Base-by-base conservation (phyloP, 2,329 filamentous ascomycete species). In the Pseudogymnoascus sp. region DNA sequence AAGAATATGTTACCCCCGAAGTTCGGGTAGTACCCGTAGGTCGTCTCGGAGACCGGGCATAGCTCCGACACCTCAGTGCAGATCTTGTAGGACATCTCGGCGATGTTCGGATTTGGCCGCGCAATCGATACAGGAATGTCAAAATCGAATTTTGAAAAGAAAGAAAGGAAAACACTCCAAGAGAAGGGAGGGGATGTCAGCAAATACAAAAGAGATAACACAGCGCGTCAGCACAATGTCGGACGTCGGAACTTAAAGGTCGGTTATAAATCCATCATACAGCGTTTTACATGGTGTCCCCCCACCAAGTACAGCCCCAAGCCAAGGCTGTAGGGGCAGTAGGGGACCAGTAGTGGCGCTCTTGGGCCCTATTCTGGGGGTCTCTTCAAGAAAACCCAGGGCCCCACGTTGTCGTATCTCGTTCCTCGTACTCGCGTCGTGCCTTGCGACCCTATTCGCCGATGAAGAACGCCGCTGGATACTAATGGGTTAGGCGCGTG, bases 1-100 rank as follows among this genome's bases (percentile, higher is more conserved):
- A 83, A 82, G 69, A 86, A 81, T 68, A 78, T 75, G 71, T 84
- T 83, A 67, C 82, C 79, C 59, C 80, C 79, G n/a, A 79, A 70
- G 68, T 82, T 84, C 6, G 84, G 84, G 35, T 78, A 77, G 74
- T 86, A 86, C 59, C 82, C 82, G 53, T 73, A 72, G 23, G 72
- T 66, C 11, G 69, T 70, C 28, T 10, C 28, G 28, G 50, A 57
- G 50, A 57, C 50, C 10, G 50, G 50, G 17, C 50, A 57, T 33
- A 21, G 28, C 5, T 33, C 28, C 50, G 50, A 57, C n/a, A 57
- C 50, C 50, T 57, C 50, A 4, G 28, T 57, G 50, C 50, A 57
- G 28, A 57, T 19, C 28, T 57, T 57, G 50, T 57, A 57, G 50
- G 28, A 57, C 50, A 57, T 57, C 50, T 57, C 28, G 50, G 5